Evolutionary conservation across 75 land plant species (phyloP), one percentile per base, ranked within the genome.

Genomic region (Cupressus sempervirens): DNA sequence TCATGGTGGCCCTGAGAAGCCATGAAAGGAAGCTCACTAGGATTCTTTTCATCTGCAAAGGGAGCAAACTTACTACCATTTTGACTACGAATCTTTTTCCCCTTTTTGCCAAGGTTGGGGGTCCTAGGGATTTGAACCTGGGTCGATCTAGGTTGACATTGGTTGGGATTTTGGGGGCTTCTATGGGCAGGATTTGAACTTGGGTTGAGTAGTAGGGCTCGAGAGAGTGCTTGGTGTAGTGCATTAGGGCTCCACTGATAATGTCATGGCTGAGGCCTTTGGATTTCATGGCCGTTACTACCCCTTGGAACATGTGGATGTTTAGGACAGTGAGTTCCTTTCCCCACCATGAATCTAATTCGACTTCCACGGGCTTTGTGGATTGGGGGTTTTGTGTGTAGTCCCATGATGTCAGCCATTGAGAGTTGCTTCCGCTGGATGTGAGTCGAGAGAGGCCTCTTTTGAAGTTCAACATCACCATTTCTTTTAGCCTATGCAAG

Each of bases 21-120:
- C 96, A 91, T 23, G 97, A 95, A 62, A 97, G 93, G 80, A 95
- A 97, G 20, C 90, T 89, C 85, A 97, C 89, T 7, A 95, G 91
- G 9, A 93, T 93, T 38, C 88, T 82, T 77, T 93, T 93, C 6
- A 88, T 90, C 54, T 90, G 95, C 0, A 92, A 82, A 45, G 99
- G 98, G 1, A 96, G 90, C 46, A 96, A 81, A 41, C 95, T 88
- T 0, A 92, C 97, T 4, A 97, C 87, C 0, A 97, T 88, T 83
- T 97, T 97, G 32, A 95, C 88, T 8, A 93, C 88, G 15, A 90
- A 87, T 13, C 94, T 86, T 65, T 94, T 96, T 41, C 93, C 95
- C 88, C 94, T 94, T 84, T 89, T 91, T 81, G 89, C 40, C 2
- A 94, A 92, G 79, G 90, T 77, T 8, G 85, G n/a, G 3, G 48